phyloP scores from a whole-genome alignment of 495 filamentous ascomycete genomes.

The Penicillium angulare region DNA sequence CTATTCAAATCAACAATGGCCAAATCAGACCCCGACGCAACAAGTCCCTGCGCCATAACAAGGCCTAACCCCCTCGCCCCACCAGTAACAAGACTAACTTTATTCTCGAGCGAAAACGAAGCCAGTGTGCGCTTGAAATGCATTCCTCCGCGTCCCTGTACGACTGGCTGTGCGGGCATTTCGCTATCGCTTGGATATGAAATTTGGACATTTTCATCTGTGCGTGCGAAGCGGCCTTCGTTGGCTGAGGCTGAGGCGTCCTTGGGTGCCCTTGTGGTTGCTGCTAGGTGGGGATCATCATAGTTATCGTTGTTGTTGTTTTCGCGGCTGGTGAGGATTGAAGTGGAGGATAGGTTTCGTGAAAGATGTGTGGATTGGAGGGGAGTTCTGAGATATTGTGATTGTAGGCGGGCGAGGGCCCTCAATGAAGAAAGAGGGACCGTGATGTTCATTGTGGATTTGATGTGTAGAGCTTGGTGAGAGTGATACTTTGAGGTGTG shows the following conservation, averaged over 20 bases:
- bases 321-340: slow-evolving; percentile 14
- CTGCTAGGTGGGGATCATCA: slow-evolving; percentile 28
- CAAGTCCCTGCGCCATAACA: slow-evolving; percentile 87
- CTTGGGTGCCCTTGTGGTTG: slow-evolving; percentile 33
- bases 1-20: slow-evolving; percentile 93
- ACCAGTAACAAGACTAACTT: slow-evolving; percentile 78
- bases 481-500: no score
- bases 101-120: slow-evolving; percentile 76
- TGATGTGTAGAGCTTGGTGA: no score
- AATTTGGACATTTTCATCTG: slow-evolving; percentile 71
- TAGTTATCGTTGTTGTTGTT: slow-evolving; percentile 25
- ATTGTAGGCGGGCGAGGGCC: no score
- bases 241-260: slow-evolving; percentile 31
- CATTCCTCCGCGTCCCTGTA: slow-evolving; percentile 68
- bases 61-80: slow-evolving; percentile 83
- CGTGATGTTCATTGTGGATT: no score
- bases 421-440: no score
- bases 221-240: slow-evolving; percentile 65
- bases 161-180: slow-evolving; percentile 62
- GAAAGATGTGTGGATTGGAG: no score
- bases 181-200: slow-evolving; percentile 70
- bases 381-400: no score
- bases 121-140: slow-evolving; percentile 70
- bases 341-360: slow-evolving; percentile 37
- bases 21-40: slow-evolving; percentile 81